A percentile compares a stretch with the other conserved stretches of the same genome.
phyloP scores from a whole-genome alignment of 768 basidiomycete genomes.

The Pleurotus sapidus region DNA sequence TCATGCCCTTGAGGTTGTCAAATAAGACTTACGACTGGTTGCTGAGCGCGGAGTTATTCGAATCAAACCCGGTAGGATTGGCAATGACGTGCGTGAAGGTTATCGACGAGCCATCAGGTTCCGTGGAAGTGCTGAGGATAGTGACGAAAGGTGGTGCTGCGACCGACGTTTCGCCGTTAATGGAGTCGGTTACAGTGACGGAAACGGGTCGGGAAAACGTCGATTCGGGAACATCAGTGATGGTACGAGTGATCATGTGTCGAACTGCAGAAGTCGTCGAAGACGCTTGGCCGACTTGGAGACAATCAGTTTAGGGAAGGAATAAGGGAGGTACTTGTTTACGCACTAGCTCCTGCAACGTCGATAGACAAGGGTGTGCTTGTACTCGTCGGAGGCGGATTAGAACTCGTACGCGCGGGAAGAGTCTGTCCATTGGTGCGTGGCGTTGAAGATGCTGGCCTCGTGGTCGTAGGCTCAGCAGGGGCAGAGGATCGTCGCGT shows the following conservation, averaged over 20 bases:
- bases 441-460: not conserved
- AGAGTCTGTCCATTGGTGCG: not conserved
- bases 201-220: constrained; percentile 42
- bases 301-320: not conserved
- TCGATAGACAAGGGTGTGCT: not conserved
- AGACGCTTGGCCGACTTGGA: not conserved
- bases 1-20: not conserved
- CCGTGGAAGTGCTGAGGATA: constrained; percentile 41
- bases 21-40: constrained; percentile 22
- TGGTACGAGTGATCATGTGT: constrained; percentile 31
- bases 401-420: not conserved
- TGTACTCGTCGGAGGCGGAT: no score
- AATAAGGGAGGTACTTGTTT: not conserved
- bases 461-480: not conserved
- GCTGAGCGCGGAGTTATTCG: constrained; percentile 13
- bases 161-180: constrained; percentile 33
- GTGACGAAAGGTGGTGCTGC: constrained; percentile 47
- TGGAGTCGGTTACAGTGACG: constrained; percentile 34
- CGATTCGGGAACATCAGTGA: constrained; percentile 36
- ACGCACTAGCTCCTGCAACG: not conserved
- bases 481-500: not conserved
- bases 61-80: constrained; percentile 38
- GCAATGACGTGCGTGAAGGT: constrained; percentile 54
- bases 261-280: not conserved
- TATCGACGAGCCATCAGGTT: constrained; percentile 38